A percentile compares a stretch with the other conserved stretches of the same genome.
phyloP scores from a whole-genome alignment of 805 yeast genomes.

The Lipomyces orientalis region DNA sequence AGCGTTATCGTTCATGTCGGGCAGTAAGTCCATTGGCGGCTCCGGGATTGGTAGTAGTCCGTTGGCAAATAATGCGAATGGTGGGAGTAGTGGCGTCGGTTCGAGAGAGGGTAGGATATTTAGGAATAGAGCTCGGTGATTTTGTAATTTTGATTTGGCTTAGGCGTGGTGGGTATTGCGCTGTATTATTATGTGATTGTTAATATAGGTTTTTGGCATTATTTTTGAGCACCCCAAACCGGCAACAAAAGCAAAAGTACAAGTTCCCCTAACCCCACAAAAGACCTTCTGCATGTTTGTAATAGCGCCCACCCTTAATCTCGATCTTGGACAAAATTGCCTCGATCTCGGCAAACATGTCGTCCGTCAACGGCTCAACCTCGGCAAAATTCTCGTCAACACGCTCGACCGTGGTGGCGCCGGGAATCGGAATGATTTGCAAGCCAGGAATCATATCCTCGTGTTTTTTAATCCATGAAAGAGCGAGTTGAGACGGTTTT shows the following conservation, averaged over 20 bases:
- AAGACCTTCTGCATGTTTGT: conserved; percentile 38
- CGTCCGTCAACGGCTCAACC: conserved; percentile 54
- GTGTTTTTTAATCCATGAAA: conserved; percentile 65
- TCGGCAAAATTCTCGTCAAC: conserved; percentile 62
- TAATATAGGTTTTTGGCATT: neutral
- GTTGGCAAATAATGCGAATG: neutral
- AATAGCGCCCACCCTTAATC: conserved; percentile 65
- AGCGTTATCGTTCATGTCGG: conserved; percentile 33
- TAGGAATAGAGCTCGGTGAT: neutral
- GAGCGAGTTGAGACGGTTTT: conserved; percentile 69
- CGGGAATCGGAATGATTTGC: conserved; percentile 77
- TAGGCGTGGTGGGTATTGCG: neutral
- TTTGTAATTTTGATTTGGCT: neutral
- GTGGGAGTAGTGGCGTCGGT: neutral
- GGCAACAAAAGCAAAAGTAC: neutral
- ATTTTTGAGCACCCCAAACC: neutral
- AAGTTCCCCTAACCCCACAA: conserved; percentile 29
- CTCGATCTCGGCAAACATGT: conserved; percentile 61
- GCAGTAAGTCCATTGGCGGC: conserved; percentile 8
- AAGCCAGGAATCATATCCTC: conserved; percentile 51
- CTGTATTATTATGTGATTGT: neutral
- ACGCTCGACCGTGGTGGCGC: conserved; percentile 65
- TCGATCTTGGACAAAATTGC: conserved; percentile 51
- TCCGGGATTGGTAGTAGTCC: neutral
- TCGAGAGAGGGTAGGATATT: neutral